A percentile compares a stretch with the other conserved stretches of the same genome.
These are phyloP conservation scores for Mycena sanguinolenta DNA, from an alignment of 768 basidiomycete genomes.

Conservation along the genomic window DNA sequence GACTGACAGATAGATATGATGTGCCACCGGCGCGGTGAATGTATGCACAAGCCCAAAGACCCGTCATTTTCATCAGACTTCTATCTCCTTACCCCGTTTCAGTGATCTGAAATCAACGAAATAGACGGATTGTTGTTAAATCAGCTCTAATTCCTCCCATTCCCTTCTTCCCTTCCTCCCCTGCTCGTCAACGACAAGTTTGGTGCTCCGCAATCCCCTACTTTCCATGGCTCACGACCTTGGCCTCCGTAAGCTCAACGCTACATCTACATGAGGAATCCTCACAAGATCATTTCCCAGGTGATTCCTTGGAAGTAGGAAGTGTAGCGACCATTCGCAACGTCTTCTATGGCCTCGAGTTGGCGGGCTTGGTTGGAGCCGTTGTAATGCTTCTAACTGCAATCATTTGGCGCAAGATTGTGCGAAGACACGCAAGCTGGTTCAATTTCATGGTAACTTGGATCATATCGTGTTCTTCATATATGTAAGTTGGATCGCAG, in stretches of 20 bases:
- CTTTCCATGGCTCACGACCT: conserved; percentile 26
- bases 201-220: background rate
- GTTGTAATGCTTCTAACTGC: conserved; percentile 36
- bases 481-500: conserved; percentile 25
- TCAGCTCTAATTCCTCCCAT: conserved; percentile 10
- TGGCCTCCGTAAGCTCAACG: conserved; percentile 1
- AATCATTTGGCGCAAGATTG: conserved; percentile 30
- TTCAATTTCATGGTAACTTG: conserved; percentile 40
- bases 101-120: conserved; percentile 26
- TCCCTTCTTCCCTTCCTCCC: background rate
- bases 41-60: background rate
- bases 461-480: conserved; percentile 41
- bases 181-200: background rate
- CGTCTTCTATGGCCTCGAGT: conserved; percentile 38
- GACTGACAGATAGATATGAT: conserved; percentile 22
- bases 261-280: background rate
- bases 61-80: conserved; percentile 16
- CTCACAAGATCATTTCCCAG: background rate
- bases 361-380: conserved; percentile 34
- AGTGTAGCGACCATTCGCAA: conserved; percentile 3
- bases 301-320: conserved; percentile 6
- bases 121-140: conserved; percentile 17
- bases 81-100: conserved; percentile 21
- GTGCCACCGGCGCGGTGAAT: background rate
- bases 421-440: conserved; percentile 39